Percentiles rank a stretch among this genome's conserved stretches.
These are phyloP conservation scores for Fusarium brachygibbosum DNA, from an alignment of 2,329 filamentous ascomycete species.

Conservation along the genomic window DNA sequence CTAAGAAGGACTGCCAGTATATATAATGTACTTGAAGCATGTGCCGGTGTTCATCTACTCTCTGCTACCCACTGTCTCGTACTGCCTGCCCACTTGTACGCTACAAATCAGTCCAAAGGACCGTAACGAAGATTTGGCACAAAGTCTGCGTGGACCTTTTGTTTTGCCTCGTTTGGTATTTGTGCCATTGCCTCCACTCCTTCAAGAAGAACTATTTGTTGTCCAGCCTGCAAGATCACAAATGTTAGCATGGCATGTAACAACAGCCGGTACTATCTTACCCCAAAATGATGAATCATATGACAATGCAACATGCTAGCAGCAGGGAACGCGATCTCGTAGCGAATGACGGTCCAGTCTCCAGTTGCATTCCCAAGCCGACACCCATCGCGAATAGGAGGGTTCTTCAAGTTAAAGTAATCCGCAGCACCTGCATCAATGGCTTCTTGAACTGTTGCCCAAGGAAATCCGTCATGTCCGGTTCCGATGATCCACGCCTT, in stretches of 20 bases:
- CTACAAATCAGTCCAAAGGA: background rate
- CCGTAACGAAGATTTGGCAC: background rate
- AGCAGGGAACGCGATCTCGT: background rate
- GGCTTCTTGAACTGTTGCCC: background rate
- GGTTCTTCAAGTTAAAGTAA: background rate
- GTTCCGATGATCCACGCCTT: background rate
- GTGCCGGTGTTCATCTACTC: no score
- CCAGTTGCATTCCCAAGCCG: background rate
- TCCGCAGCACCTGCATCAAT: background rate
- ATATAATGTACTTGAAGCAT: background rate
- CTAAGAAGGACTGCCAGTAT: background rate
- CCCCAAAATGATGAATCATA: slow-evolving; percentile 2
- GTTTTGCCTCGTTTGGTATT: background rate
- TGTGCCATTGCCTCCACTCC: background rate
- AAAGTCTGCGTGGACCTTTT: background rate
- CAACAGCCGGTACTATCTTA: rapidly evolving
- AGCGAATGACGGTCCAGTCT: background rate
- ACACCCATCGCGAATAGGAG: background rate
- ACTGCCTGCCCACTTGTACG: background rate
- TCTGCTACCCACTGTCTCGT: background rate
- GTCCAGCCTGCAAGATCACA: background rate
- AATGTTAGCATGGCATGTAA: background rate
- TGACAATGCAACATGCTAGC: slow-evolving; percentile 1
- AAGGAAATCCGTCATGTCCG: background rate
- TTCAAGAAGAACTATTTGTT: background rate